phyloP scores from a whole-genome alignment of 495 filamentous ascomycete species.

The Penicillium subrubescens region DNA sequence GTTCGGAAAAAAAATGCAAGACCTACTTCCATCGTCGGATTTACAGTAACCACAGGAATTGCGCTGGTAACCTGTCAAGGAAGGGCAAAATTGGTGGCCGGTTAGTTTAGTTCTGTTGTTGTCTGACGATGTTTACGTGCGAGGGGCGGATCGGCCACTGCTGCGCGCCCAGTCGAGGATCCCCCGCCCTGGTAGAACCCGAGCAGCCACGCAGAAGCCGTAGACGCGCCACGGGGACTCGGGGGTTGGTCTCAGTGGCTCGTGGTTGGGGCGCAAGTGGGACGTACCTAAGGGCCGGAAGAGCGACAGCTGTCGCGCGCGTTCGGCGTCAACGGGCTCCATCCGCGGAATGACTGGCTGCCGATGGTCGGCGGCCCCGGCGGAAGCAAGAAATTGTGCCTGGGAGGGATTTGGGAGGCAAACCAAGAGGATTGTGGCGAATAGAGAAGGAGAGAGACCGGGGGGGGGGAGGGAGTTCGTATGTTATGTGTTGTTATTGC shows the following conservation, averaged over 20 bases:
- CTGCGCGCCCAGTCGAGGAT: conserved; percentile 3
- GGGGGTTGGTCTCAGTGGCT: conserved; percentile 41
- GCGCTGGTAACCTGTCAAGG: conserved; percentile 48
- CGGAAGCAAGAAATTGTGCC: conserved; percentile 18
- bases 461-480: neutral
- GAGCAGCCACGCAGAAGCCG: conserved; percentile 32
- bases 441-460: neutral
- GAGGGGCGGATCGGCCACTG: conserved; percentile 3
- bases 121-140: neutral
- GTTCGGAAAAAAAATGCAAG: conserved; percentile 6
- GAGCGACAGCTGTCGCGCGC: conserved; percentile 49
- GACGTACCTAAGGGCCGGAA: conserved; percentile 51
- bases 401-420: conserved; percentile 8
- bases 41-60: conserved; percentile 61
- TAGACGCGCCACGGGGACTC: conserved; percentile 45
- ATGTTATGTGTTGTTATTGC: neutral
- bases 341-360: conserved; percentile 21
- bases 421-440: conserved; percentile 17
- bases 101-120: conserved; percentile 15
- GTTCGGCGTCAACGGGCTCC: conserved; percentile 49
- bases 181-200: conserved; percentile 12
- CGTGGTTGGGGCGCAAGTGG: conserved; percentile 24
- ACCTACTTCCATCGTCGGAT: conserved; percentile 54
- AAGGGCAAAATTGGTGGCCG: conserved; percentile 12
- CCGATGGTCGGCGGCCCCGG: conserved; percentile 17